Evolutionary conservation across 176 grass and related monocot genomes (phyloP).

Genomic region (Cenchrus americanus): DNA sequence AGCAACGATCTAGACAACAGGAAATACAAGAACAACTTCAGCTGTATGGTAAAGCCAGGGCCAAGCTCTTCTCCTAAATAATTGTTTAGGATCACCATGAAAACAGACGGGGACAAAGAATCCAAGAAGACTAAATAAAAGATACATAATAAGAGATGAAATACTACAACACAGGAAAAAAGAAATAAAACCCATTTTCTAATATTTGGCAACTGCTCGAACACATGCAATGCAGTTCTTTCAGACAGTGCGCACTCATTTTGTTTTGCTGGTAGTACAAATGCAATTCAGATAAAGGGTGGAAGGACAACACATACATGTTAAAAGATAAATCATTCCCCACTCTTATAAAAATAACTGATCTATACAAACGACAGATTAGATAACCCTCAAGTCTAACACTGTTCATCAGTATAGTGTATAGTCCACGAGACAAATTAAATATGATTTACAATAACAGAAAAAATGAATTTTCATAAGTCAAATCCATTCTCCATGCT

Average conservation of each 20-base stretch:
- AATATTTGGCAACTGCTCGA: background rate
- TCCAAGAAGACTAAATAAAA: background rate
- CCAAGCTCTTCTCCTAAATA: background rate
- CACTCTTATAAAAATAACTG: background rate
- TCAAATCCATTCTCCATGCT: background rate
- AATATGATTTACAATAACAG: background rate
- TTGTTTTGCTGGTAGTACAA: too few relatives aligned
- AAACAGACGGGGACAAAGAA: background rate
- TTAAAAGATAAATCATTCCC: background rate
- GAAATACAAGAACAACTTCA: background rate
- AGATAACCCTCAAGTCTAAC: background rate
- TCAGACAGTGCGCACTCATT: too few relatives aligned
- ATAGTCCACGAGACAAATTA: background rate
- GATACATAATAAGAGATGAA: background rate
- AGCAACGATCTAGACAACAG: constrained; percentile 51
- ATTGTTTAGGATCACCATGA: too few relatives aligned
- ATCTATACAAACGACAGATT: background rate
- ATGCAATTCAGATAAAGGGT: background rate
- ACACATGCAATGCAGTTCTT: background rate
- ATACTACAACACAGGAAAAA: background rate
- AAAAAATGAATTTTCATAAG: background rate
- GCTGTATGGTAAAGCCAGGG: background rate
- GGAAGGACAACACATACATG: background rate
- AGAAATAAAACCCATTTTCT: background rate
- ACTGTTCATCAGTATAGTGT: background rate